Evolutionary conservation across 192 early-diverging fungal species (phyloP).

Genomic region (Physocladia obscura): DNA sequence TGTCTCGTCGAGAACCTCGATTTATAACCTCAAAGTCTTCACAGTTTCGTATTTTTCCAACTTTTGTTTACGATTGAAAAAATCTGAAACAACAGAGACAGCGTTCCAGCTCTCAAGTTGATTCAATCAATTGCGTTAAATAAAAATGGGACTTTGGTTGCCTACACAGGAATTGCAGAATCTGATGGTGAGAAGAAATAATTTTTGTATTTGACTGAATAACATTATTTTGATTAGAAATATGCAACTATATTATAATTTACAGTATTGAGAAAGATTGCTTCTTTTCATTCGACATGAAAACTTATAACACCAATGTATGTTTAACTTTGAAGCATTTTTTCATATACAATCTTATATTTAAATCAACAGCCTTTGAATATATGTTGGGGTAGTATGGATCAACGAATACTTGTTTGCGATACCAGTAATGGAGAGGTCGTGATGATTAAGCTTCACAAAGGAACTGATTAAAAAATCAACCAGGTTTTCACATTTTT

Average conservation of each 20-base stretch:
- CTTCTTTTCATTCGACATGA: conserved; percentile 27
- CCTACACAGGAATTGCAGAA: conserved; percentile 24
- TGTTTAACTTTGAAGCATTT: background rate
- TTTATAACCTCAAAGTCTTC: conserved; percentile 26
- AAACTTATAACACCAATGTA: conserved; percentile 15
- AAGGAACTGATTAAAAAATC: background rate
- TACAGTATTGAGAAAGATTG: conserved; percentile 36
- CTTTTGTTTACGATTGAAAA: too few species aligned
- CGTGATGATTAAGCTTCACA: background rate
- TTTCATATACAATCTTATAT: conserved; percentile 11
- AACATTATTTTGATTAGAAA: background rate
- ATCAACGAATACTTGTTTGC: conserved; percentile 43
- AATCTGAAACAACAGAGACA: background rate
- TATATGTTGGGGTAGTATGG: conserved; percentile 40
- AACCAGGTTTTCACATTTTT: conserved; percentile 48
- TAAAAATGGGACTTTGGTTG: conserved; percentile 13
- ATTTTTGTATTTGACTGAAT: background rate
- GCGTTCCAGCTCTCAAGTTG: conserved; percentile 13
- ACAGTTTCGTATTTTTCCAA: conserved; percentile 3
- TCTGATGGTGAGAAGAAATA: background rate
- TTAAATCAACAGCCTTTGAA: conserved; percentile 3
- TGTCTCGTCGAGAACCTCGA: conserved; percentile 28
- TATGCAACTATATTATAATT: conserved; percentile 19
- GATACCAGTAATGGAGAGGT: conserved; percentile 29
- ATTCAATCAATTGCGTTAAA: conserved; percentile 15